Conservation (phyloP, 1,284 basidiomycete species). For the Apiotrichum porosum region DNA sequence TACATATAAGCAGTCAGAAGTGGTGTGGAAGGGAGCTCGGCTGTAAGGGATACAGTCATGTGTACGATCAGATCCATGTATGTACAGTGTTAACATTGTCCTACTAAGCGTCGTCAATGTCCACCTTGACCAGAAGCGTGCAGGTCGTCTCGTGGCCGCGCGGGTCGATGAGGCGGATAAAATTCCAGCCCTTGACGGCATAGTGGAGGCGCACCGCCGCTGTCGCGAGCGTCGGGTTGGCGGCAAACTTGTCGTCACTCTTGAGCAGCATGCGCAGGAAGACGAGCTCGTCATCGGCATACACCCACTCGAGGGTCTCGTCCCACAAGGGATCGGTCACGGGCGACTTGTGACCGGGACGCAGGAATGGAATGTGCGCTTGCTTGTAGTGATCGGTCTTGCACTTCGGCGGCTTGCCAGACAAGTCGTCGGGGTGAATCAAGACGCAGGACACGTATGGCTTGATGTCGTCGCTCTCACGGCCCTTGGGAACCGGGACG, state of each 20-base stretch:
- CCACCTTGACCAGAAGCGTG: slow-evolving; percentile 9
- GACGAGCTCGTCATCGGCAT: slow-evolving; percentile 50
- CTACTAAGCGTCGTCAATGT: slow-evolving; percentile 11
- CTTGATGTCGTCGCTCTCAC: slow-evolving; percentile 2
- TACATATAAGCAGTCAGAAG: no score
- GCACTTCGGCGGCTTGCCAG: slow-evolving; percentile 13
- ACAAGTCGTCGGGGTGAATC: slow-evolving; percentile 12
- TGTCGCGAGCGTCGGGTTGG: slow-evolving; percentile 10
- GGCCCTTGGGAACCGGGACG: neutral
- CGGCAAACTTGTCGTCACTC: slow-evolving; percentile 14
- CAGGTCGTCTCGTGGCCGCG: slow-evolving; percentile 9
- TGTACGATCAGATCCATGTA: no score
- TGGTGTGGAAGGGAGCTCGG: no score
- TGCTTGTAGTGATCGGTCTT: slow-evolving; percentile 12
- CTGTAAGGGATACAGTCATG: no score
- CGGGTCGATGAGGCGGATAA: slow-evolving; percentile 13
- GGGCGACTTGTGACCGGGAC: neutral
- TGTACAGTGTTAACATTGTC: no score
- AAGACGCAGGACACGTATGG: slow-evolving; percentile 18
- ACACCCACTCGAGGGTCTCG: slow-evolving; percentile 65
- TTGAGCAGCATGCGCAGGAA: slow-evolving; percentile 18
- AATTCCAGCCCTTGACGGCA: slow-evolving; percentile 10
- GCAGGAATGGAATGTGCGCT: no score
- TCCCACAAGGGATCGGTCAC: slow-evolving; percentile 65
- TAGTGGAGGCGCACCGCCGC: slow-evolving; percentile 11